Evolutionary conservation across 2,329 filamentous ascomycete species (phyloP).

Genomic region (Aspergillus thermomutatus): DNA sequence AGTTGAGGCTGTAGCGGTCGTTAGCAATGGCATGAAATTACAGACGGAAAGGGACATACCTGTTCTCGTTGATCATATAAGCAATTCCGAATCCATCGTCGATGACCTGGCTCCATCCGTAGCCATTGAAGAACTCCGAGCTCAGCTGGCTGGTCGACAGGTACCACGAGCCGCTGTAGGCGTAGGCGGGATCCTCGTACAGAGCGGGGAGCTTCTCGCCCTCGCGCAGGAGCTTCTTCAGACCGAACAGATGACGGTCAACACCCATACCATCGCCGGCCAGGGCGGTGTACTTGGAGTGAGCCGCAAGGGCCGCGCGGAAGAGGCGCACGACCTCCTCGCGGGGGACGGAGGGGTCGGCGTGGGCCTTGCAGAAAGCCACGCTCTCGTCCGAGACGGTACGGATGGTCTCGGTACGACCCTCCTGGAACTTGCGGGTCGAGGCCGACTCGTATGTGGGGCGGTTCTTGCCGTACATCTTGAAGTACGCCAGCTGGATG

Average conservation of each 20-base stretch:
- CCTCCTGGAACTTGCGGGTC: conserved; percentile 91
- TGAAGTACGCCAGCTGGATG: conserved; percentile 96
- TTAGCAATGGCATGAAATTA: conserved; percentile 7
- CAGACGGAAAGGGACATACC: conserved; percentile 46
- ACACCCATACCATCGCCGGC: conserved; percentile 91
- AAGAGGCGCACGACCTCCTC: conserved; percentile 70
- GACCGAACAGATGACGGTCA: conserved; percentile 92
- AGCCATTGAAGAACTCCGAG: conserved; percentile 97
- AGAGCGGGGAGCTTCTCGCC: conserved; percentile 78
- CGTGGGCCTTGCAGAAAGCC: conserved; percentile 85
- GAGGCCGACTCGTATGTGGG: conserved; percentile 97
- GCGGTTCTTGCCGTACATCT: conserved; percentile 97
- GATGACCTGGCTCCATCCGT: conserved; percentile 97
- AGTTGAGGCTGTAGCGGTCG: conserved; percentile 68
- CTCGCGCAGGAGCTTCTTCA: conserved; percentile 82
- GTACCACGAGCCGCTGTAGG: conserved; percentile 85
- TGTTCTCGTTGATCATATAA: conserved; percentile 99
- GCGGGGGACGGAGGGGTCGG: conserved; percentile 61
- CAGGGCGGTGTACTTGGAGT: conserved; percentile 86
- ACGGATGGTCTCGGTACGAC: conserved; percentile 93
- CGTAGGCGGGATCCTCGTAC: conserved; percentile 81
- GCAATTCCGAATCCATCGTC: conserved; percentile 95
- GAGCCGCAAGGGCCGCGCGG: conserved; percentile 74
- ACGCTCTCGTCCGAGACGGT: conserved; percentile 87
- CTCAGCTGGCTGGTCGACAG: conserved; percentile 85